Percentiles rank a stretch among this genome's conserved stretches.
phyloP scores from a whole-genome alignment of 2,329 filamentous ascomycete species.

The Penicillium sp. region DNA sequence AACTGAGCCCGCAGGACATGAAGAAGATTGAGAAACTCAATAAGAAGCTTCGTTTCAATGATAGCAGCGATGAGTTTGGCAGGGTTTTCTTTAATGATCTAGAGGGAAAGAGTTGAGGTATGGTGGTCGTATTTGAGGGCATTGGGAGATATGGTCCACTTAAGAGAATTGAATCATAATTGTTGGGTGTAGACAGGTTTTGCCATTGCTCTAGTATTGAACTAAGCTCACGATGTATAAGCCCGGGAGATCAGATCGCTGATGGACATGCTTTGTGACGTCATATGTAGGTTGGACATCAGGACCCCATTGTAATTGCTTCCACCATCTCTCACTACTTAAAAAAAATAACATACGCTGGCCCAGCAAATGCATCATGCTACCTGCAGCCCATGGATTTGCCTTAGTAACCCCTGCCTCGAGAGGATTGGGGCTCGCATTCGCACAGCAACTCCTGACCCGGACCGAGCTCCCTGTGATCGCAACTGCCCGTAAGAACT shows the following conservation, averaged over 20 bases:
- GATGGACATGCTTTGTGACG: neutral
- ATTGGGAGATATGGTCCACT: too few species aligned
- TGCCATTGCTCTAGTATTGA: neutral
- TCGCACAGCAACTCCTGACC: constrained; percentile 57
- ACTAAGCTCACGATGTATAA: neutral
- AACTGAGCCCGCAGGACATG: constrained; percentile 57
- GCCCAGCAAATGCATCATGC: constrained; percentile 3
- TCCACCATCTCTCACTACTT: too few species aligned
- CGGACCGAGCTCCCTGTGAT: constrained; percentile 58
- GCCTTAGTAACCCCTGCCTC: constrained; percentile 56
- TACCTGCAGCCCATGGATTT: constrained; percentile 20
- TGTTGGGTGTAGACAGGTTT: too few species aligned
- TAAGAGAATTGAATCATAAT: neutral
- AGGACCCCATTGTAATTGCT: neutral
- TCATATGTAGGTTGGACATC: neutral
- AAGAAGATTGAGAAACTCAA: constrained; percentile 56
- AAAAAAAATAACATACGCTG: neutral
- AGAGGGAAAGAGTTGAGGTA: constrained; percentile 51
- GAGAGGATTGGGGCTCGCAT: constrained; percentile 61
- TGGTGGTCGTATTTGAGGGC: neutral
- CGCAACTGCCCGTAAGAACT: constrained; percentile 58
- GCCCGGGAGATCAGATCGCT: neutral
- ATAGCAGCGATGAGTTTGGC: constrained; percentile 56
- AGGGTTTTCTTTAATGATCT: constrained; percentile 59
- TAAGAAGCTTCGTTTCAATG: constrained; percentile 63